Evolutionary conservation across 176 grass and related monocot species (phyloP), one percentile per base, ranked within the genome.

Genomic region (Aegilops longissima): DNA sequence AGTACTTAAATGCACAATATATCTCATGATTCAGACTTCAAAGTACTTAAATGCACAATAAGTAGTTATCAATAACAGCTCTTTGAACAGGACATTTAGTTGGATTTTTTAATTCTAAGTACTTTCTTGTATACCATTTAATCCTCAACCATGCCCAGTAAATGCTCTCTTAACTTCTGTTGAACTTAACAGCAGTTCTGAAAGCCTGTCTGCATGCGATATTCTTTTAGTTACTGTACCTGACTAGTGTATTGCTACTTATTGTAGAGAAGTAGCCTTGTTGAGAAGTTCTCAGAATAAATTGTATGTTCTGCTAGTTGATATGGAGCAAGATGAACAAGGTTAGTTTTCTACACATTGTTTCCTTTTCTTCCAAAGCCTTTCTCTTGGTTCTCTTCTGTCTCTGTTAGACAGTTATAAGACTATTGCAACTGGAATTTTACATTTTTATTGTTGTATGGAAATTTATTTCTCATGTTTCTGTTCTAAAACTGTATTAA

Each of bases 261-360:
- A 89, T 5, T 96, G 76, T 88, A 94, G 97, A 85, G 86, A 98
- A 79, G 82, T 94, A 82, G 92, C 90, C 77, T 89, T 98, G 83
- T 63, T 98, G 38, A 82, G 85, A 68, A 96, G 94, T 93, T 93
- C 87, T 69, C 70, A 86, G 78, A 90, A 92, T 70, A 98, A 98
- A 82, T 64, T 96, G 21, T 94, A 98, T 90, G 35, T 96, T 67
- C 65, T 96, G 70, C 61, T 87, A 35, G 80, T 93, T 72, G 90
- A 95, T 78, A 79, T 82, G 62, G 76, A 70, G 78, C 71, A 74
- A 77, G 80, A 92, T 88, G 82, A 77, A 69, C 78, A 89, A 91
- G 92, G 97, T 96, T 90, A 51, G 74, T 83, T 87, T 75, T 68
- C 63, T 73, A 77, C 42, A 61, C 27, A 85, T 74, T 4, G 18